Evolutionary conservation across 192 early-diverging fungal species (phyloP).

Genomic region (Backusella tuberculispora): DNA sequence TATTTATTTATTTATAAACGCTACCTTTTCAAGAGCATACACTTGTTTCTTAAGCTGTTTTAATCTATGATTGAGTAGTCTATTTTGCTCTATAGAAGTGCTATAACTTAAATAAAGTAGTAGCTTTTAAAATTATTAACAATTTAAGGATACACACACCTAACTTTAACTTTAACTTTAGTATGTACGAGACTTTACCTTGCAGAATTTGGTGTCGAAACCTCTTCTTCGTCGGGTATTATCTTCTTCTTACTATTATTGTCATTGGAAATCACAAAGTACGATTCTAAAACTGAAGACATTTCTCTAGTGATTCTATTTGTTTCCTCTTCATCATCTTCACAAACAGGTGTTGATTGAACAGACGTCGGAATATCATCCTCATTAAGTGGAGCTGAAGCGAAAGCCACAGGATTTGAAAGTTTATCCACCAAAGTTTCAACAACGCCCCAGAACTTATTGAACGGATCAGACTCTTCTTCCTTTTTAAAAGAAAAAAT

Average conservation of each 20-base stretch:
- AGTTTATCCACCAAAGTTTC: slow-evolving; percentile 75
- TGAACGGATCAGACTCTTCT: slow-evolving; percentile 79
- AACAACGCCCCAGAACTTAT: slow-evolving; percentile 81
- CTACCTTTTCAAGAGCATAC: slow-evolving; percentile 58
- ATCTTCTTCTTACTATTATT: not conserved
- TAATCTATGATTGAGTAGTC: slow-evolving; percentile 34
- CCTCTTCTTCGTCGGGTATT: slow-evolving; percentile 6
- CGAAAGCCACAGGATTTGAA: slow-evolving; percentile 67
- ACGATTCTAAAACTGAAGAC: slow-evolving; percentile 57
- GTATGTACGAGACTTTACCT: not conserved
- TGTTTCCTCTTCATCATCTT: slow-evolving; percentile 22
- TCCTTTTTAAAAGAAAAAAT: slow-evolving; percentile 38
- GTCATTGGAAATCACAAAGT: slow-evolving; percentile 47
- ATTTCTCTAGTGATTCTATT: slow-evolving; percentile 22
- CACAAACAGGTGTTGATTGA: not conserved
- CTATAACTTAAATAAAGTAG: not conserved
- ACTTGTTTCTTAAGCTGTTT: slow-evolving; percentile 62
- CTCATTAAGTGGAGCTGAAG: slow-evolving; percentile 55
- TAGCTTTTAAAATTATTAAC: slow-evolving; percentile 15
- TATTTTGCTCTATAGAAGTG: not conserved
- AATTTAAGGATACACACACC: not conserved
- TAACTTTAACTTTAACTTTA: not conserved
- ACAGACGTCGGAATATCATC: slow-evolving; percentile 36
- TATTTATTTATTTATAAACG: not conserved
- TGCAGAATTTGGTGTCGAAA: slow-evolving; percentile 1